These are phyloP conservation scores for Plasmodium gonderi DNA, from an alignment of 169 alveolate species.

Conservation along the genomic window DNA sequence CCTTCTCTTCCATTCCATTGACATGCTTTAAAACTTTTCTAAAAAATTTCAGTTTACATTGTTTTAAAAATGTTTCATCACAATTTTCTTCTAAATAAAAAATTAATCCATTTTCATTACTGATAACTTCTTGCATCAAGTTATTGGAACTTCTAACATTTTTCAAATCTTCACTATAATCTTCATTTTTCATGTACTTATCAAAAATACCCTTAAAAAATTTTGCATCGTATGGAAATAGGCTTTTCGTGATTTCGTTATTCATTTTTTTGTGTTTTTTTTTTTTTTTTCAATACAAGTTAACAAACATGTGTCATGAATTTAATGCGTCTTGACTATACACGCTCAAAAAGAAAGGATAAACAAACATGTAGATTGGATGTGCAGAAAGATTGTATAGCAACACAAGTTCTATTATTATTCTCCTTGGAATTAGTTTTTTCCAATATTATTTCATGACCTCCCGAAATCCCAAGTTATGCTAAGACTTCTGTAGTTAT, in stretches of 20 bases:
- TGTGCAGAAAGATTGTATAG: too few relatives aligned
- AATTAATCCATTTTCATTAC: constrained; percentile 64
- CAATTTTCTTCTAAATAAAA: constrained; percentile 39
- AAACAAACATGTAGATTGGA: not conserved
- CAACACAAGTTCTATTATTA: not conserved
- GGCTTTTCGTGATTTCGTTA: constrained; percentile 41
- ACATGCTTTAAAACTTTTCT: constrained; percentile 25
- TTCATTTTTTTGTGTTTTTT: constrained; percentile 25
- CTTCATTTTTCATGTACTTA: constrained; percentile 57
- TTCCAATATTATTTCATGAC: not conserved
- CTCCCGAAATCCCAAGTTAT: not conserved
- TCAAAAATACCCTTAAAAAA: constrained; percentile 53
- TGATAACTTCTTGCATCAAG: constrained; percentile 47
- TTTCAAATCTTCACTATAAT: constrained; percentile 36
- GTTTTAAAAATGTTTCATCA: constrained; percentile 30
- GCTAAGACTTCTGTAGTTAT: not conserved
- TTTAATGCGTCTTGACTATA: not conserved
- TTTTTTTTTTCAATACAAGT: too few relatives aligned
- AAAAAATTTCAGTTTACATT: constrained; percentile 40
- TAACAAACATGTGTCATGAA: not conserved
- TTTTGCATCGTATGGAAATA: constrained; percentile 56
- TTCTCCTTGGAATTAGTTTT: not conserved
- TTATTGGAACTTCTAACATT: constrained; percentile 14
- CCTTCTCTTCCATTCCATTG: not conserved
- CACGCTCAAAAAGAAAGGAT: not conserved